Evolutionary conservation across 208 protist genomes (phyloP).

Genomic region (Wallacemonas sp.): DNA sequence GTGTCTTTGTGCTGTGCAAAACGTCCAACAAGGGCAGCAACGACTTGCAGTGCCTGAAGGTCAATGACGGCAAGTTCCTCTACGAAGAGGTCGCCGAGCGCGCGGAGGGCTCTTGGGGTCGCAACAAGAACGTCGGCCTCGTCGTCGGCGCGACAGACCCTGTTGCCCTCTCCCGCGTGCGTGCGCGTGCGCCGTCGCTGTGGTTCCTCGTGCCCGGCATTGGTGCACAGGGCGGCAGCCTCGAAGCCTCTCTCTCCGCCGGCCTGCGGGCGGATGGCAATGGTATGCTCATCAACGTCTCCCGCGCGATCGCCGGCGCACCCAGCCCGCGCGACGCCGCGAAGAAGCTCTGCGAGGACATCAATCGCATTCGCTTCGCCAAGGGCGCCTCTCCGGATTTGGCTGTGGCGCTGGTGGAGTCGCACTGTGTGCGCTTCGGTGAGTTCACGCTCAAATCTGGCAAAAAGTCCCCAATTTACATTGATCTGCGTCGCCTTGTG

Average conservation of each 20-base stretch:
- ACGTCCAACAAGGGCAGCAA: constrained; percentile 89
- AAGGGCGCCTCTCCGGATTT: constrained; percentile 48
- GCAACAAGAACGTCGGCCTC: constrained; percentile 83
- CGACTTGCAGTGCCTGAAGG: constrained; percentile 77
- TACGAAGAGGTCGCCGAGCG: constrained; percentile 83
- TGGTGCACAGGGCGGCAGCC: constrained; percentile 81
- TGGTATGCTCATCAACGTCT: constrained; percentile 87
- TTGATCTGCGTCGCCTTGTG: constrained; percentile 93
- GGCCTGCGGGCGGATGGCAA: constrained; percentile 77
- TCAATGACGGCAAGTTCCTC: constrained; percentile 48
- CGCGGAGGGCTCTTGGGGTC: constrained; percentile 66
- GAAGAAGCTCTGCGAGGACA: constrained; percentile 72
- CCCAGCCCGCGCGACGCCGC: constrained; percentile 67
- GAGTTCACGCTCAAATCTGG: constrained; percentile 96
- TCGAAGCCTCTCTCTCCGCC: constrained; percentile 67
- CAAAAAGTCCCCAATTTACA: constrained; percentile 95
- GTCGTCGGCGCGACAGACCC: constrained; percentile 87
- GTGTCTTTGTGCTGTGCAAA: constrained; percentile 88
- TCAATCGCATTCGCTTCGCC: constrained; percentile 66
- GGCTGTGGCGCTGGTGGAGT: constrained; percentile 72
- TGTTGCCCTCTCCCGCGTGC: constrained; percentile 70
- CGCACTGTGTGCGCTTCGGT: constrained; percentile 92
- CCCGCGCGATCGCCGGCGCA: constrained; percentile 69
- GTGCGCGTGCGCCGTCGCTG: constrained; percentile 70
- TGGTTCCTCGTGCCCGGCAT: constrained; percentile 91